Evolutionary conservation across 805 yeast genomes (phyloP), one percentile per base, ranked within the genome.

Genomic region (Yarrowia osloensis): DNA sequence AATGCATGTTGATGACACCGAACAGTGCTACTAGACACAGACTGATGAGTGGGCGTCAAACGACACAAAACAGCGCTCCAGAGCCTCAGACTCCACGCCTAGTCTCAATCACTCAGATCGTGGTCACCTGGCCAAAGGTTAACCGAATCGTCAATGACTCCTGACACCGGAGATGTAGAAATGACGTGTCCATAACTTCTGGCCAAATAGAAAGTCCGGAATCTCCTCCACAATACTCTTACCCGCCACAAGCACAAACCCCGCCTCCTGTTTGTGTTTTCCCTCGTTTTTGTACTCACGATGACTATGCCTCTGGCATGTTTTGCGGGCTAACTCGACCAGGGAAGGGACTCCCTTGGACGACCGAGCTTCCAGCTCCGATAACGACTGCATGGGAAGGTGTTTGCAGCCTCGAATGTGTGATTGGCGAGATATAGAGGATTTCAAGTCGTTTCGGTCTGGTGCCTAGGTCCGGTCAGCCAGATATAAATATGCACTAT

Each of bases 251-350:
- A 7, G 31, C 31, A 28, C 31, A 28, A 28, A 28, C 31, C 31
- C 31, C 31, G 9, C 35, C 35, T 33, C 35, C 39, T 13, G 19
- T 35, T 35, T 35, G 35, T 33, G 35, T 33, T 21, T 15, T 7
- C 13, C 17, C 4, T 22, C 47, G 7, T 12, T n/a, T 17, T 3
- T n/a, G n/a, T 57, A 57, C 65, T 57, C 65, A 57, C 65, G 66
- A 24, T 46, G 40, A 33, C 42, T 35, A 13, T 44, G 54, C 44
- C 54, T 31, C 40, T 39, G 54, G n/a, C 52, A 61, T 11, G 35
- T 44, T 44, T 33, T 61, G 44, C 54, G 40, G 29, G 66, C 66
- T 22, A 61, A 31, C 40, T 61, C 54, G 28, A 61, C 66, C 44
- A 61, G 17, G 9, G 54, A 31, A 9, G 66, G 66, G 11, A 61